Conservation (phyloP, 176 grass and related monocot species). For the Olyra latifolia region DNA sequence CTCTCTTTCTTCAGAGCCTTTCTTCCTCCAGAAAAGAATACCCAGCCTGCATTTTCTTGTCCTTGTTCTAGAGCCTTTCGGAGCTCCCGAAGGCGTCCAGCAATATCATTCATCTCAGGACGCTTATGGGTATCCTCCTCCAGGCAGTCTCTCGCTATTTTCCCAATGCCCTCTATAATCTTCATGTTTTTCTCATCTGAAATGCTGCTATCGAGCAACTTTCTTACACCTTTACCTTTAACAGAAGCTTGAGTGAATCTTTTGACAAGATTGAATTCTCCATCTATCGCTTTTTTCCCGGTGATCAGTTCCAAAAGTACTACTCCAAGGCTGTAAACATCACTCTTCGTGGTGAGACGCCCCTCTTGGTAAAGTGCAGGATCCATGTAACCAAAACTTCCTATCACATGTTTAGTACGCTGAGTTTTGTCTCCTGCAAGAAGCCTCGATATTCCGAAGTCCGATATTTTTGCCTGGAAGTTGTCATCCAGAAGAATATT, state of each 20-base stretch:
- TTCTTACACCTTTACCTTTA: neutral
- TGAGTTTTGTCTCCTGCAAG: neutral
- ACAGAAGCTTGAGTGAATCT: neutral
- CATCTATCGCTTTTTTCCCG: neutral
- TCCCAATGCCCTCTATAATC: neutral
- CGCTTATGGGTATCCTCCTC: neutral
- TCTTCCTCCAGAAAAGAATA: too few species aligned
- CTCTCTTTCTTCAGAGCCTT: too few species aligned
- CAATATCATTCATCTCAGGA: neutral
- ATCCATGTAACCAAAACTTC: slow-evolving; percentile 17
- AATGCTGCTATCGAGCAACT: neutral
- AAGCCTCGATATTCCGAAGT: slow-evolving; percentile 27
- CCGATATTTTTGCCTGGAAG: neutral
- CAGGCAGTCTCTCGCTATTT: neutral
- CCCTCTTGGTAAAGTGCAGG: neutral
- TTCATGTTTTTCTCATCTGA: neutral
- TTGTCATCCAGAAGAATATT: slow-evolving; percentile 3
- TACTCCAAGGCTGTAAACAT: neutral
- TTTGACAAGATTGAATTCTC: neutral
- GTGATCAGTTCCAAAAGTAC: neutral
- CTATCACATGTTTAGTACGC: neutral
- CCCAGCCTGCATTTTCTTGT: neutral
- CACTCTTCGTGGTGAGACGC: neutral
- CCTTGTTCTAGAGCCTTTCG: neutral
- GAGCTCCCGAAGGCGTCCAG: neutral